Conservation (phyloP, 495 filamentous ascomycete genomes). For the Friedmanniomyces simplex region DNA sequence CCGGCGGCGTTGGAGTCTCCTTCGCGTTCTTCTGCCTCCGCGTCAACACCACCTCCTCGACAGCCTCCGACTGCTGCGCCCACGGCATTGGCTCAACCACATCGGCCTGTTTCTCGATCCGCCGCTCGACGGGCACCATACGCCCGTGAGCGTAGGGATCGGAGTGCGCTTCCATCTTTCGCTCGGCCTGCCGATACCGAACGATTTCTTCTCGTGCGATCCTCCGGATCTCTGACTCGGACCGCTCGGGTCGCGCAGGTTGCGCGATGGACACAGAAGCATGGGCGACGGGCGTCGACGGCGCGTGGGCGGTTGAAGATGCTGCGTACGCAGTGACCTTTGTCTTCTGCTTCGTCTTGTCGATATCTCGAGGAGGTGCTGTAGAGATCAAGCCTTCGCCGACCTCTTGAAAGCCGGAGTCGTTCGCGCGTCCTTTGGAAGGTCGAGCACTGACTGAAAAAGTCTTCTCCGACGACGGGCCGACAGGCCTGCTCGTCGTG, state of each 20-base stretch:
- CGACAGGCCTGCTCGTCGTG: background rate
- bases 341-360: background rate
- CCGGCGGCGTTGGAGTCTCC: background rate
- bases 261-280: background rate
- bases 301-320: background rate
- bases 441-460: background rate
- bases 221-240: slow-evolving; percentile 9
- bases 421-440: background rate
- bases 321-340: background rate
- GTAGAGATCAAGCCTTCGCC: background rate
- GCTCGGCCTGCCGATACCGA: slow-evolving; percentile 19
- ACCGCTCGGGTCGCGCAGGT: background rate
- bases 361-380: background rate
- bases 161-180: slow-evolving; percentile 17
- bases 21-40: background rate
- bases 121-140: slow-evolving; percentile 13
- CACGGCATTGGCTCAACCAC: background rate
- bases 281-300: background rate
- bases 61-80: background rate
- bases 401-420: background rate
- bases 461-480: background rate
- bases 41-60: background rate
- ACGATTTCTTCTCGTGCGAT: slow-evolving; percentile 18
- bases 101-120: background rate
- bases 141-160: slow-evolving; percentile 17